A percentile compares a stretch with the other conserved stretches of the same genome.
These are phyloP conservation scores for Byssochlamys sp. DNA, from an alignment of 2,329 filamentous ascomycete genomes.

Conservation along the genomic window DNA sequence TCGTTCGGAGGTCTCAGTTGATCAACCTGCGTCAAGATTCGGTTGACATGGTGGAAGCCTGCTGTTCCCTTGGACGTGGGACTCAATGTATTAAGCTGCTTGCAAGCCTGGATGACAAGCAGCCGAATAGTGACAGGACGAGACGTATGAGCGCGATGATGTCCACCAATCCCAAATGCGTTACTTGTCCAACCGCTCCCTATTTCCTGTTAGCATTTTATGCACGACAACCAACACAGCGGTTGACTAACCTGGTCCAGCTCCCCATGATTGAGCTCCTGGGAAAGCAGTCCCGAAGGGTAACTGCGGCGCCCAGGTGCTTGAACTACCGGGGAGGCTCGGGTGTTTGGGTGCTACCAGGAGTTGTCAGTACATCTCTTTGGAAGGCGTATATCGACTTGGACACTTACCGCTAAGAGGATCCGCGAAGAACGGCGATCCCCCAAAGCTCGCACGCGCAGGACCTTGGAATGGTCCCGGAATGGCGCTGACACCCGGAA, in stretches of 20 bases:
- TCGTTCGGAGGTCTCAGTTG: constrained; percentile 53
- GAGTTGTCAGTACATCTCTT: constrained; percentile 4
- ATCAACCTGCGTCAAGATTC: constrained; percentile 55
- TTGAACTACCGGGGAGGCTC: constrained; percentile 24
- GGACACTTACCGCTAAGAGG: constrained; percentile 30
- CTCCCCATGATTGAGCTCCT: constrained; percentile 29
- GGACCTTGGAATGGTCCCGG: constrained; percentile 40
- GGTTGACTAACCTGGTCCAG: constrained; percentile 23
- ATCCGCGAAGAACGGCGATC: constrained; percentile 34
- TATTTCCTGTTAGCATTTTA: constrained; percentile 14
- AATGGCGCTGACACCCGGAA: constrained; percentile 42
- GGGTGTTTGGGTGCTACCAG: constrained; percentile 22
- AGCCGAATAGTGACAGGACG: constrained; percentile 61
- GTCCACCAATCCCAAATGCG: constrained; percentile 41
- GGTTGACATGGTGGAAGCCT: constrained; percentile 60
- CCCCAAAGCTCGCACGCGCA: constrained; percentile 34
- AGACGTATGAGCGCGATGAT: constrained; percentile 46
- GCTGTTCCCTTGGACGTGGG: constrained; percentile 36
- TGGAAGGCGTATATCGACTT: not conserved
- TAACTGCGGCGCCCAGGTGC: constrained; percentile 26
- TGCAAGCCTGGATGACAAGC: constrained; percentile 70
- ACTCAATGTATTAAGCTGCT: constrained; percentile 43
- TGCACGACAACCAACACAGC: not conserved
- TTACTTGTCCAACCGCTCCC: constrained; percentile 39
- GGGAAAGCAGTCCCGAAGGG: constrained; percentile 33